Percentiles rank a stretch among this genome's conserved stretches.
phyloP scores from a whole-genome alignment of 176 grass and related monocot genomes.

The Hordeum marinum region DNA sequence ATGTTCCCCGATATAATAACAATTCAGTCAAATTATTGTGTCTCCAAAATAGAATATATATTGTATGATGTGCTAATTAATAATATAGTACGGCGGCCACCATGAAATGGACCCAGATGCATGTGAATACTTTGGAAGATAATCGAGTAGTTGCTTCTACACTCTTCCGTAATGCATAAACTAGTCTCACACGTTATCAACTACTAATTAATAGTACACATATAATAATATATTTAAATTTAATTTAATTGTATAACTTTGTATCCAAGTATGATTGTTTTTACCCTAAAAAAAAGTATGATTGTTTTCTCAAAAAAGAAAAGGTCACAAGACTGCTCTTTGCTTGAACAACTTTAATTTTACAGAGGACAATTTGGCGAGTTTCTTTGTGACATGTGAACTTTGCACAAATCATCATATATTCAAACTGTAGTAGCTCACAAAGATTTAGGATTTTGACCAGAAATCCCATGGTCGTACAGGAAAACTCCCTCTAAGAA shows the following conservation, averaged over 20 bases:
- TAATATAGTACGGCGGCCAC: slow-evolving; percentile 6
- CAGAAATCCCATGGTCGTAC: background rate
- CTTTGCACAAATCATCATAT: background rate
- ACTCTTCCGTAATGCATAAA: slow-evolving; percentile 28
- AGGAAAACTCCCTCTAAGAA: background rate
- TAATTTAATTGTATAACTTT: background rate
- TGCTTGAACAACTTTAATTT: background rate
- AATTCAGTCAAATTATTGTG: slow-evolving; percentile 44
- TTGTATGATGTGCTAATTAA: background rate
- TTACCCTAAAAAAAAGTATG: too few species aligned
- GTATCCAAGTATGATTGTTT: background rate
- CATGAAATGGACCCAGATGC: slow-evolving; percentile 15
- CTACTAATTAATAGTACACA: background rate
- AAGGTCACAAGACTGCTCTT: background rate
- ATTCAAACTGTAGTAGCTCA: background rate
- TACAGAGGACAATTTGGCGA: background rate
- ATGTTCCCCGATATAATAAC: slow-evolving; percentile 17
- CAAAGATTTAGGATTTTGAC: background rate
- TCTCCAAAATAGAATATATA: background rate
- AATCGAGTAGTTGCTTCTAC: slow-evolving; percentile 26
- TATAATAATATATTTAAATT: background rate
- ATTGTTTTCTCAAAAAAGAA: background rate
- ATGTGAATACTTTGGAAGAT: slow-evolving; percentile 35
- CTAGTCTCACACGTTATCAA: background rate
- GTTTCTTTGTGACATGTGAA: background rate